These are phyloP conservation scores for Myxozyma kluyveri DNA, from an alignment of 805 yeast genomes.

Conservation along the genomic window DNA sequence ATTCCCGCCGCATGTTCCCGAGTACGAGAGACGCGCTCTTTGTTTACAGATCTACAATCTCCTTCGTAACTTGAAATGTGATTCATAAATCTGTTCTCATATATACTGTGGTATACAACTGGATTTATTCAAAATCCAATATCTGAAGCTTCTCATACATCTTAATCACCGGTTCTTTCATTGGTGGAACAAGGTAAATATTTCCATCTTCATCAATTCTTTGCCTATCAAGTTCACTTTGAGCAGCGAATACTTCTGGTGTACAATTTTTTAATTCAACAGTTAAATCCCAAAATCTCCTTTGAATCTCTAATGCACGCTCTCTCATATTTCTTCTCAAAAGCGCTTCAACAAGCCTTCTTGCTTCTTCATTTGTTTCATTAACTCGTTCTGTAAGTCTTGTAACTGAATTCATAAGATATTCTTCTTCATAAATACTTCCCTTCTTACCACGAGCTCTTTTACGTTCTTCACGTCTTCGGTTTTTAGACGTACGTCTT, in stretches of 20 bases:
- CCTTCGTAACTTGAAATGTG: no score
- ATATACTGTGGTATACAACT: no score
- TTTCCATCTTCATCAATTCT: slow-evolving; percentile 87
- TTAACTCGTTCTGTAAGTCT: slow-evolving; percentile 80
- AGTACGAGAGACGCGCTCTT: no score
- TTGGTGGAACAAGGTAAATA: slow-evolving; percentile 47
- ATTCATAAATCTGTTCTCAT: no score
- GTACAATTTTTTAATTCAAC: slow-evolving; percentile 57
- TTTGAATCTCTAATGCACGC: slow-evolving; percentile 80
- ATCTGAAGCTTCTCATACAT: slow-evolving; percentile 20
- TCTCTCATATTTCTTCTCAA: slow-evolving; percentile 67
- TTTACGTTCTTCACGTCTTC: slow-evolving; percentile 92
- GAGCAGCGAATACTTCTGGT: slow-evolving; percentile 65
- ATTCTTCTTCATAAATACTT: slow-evolving; percentile 95
- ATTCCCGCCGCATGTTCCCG: no score
- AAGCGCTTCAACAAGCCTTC: slow-evolving; percentile 69
- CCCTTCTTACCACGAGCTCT: slow-evolving; percentile 97
- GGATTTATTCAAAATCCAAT: slow-evolving; percentile 19
- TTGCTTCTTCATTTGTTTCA: slow-evolving; percentile 71
- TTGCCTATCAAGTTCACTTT: slow-evolving; percentile 83
- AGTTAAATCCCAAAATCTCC: slow-evolving; percentile 57
- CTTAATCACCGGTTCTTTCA: slow-evolving; percentile 17
- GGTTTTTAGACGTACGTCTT: slow-evolving; percentile 85
- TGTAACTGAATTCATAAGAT: slow-evolving; percentile 81
- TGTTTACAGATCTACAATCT: no score